A percentile compares a stretch with the other conserved stretches of the same genome.
Evolutionary conservation across 208 protist genomes (phyloP).

Genomic region (Leptomonas seymouri): DNA sequence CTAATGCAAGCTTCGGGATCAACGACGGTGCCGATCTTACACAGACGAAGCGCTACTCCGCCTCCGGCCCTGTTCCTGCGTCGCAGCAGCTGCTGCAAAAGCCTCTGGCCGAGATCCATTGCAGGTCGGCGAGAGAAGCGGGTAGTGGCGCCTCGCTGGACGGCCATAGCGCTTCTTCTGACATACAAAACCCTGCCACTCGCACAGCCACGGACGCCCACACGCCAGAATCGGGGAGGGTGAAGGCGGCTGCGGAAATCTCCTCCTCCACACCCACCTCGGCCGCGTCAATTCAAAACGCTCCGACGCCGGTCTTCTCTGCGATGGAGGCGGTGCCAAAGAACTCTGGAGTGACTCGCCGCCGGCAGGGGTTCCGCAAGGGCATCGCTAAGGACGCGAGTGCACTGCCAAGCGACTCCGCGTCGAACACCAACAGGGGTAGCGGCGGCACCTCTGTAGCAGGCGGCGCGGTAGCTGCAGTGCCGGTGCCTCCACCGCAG

Average conservation of each 20-base stretch:
- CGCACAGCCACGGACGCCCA: background rate
- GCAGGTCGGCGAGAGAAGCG: too few species aligned
- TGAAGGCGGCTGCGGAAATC: background rate
- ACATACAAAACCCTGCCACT: background rate
- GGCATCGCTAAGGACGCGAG: background rate
- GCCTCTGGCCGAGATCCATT: background rate
- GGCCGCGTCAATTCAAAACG: background rate
- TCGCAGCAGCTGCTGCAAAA: background rate
- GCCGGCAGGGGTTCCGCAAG: slow-evolving; percentile 5
- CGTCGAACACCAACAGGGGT: background rate
- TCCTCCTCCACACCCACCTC: slow-evolving; percentile 5
- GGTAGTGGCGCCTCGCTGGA: background rate
- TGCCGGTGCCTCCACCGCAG: background rate
- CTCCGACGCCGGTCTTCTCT: slow-evolving; percentile 13
- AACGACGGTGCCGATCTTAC: background rate
- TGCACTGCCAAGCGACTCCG: background rate
- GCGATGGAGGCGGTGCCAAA: slow-evolving; percentile 26
- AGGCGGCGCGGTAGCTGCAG: background rate
- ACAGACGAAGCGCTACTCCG: background rate
- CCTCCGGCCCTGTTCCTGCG: background rate
- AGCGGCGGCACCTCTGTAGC: background rate
- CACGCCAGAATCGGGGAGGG: background rate
- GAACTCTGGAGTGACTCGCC: slow-evolving; percentile 5
- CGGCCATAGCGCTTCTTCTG: too few species aligned
- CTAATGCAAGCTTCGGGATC: too few species aligned